Conservation (phyloP, 371 early-diverging fungal species). For the Apophysomyces ossiformis region DNA sequence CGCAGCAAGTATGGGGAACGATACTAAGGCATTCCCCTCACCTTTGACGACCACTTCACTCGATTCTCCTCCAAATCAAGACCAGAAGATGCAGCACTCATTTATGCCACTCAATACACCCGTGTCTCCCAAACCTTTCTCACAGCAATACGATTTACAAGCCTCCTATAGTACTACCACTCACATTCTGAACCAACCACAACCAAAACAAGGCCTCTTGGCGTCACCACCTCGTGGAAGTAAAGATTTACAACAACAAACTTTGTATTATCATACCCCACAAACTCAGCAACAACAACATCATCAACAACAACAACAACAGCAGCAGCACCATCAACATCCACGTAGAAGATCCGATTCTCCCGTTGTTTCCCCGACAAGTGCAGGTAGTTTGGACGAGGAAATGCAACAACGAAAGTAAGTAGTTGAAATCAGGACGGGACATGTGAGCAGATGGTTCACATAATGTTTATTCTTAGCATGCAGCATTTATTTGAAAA, state of each 20-base stretch:
- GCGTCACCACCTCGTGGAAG: constrained; percentile 4
- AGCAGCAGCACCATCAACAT: constrained; percentile 12
- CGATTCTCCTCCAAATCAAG: constrained; percentile 41
- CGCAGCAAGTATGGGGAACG: constrained; percentile 18
- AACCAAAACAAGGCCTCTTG: constrained; percentile 11
- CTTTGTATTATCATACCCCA: constrained; percentile 15
- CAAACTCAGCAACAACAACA: no score
- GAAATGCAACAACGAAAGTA: constrained; percentile 49
- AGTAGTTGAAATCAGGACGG: constrained; percentile 13
- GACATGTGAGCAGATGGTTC: background rate
- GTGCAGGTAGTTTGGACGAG: constrained; percentile 39
- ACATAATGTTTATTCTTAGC: constrained; percentile 21
- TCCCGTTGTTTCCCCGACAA: constrained; percentile 28
- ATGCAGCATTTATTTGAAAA: constrained; percentile 52
- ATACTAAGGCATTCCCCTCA: constrained; percentile 37
- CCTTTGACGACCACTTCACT: constrained; percentile 42
- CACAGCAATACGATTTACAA: constrained; percentile 17
- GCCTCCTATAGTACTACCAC: constrained; percentile 21
- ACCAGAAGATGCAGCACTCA: constrained; percentile 21
- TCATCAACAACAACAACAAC: constrained; percentile 11
- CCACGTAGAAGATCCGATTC: constrained; percentile 15
- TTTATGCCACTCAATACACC: constrained; percentile 28
- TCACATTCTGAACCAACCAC: constrained; percentile 16
- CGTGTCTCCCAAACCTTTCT: constrained; percentile 23
- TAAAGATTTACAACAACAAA: background rate